phyloP scores from a whole-genome alignment of 129 eudicot species.

The Mikania micrantha region DNA sequence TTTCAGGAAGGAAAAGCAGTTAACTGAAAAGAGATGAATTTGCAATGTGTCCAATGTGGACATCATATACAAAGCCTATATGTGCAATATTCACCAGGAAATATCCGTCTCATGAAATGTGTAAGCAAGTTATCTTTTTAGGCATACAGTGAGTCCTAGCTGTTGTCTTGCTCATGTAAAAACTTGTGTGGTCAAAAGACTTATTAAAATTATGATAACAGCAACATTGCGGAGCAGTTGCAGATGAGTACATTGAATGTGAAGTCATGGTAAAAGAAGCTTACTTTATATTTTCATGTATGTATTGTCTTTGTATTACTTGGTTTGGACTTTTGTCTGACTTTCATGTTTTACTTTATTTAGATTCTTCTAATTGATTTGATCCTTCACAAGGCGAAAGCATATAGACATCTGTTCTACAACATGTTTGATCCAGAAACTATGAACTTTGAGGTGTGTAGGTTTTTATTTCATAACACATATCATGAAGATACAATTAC shows the following conservation, averaged over 20 bases:
- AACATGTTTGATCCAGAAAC: slow-evolving; percentile 46
- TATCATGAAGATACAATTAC: background rate
- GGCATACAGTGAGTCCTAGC: background rate
- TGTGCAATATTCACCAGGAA: slow-evolving; percentile 81
- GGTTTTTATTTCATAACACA: background rate
- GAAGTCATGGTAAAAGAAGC: slow-evolving; percentile 56
- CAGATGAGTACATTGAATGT: slow-evolving; percentile 91
- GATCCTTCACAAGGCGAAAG: slow-evolving; percentile 81
- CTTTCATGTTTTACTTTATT: slow-evolving; percentile 10
- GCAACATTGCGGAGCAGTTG: slow-evolving; percentile 62
- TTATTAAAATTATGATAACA: slow-evolving; percentile 12
- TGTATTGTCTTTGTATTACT: background rate
- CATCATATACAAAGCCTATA: slow-evolving; percentile 46
- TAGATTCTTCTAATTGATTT: slow-evolving; percentile 77
- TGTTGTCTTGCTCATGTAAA: background rate
- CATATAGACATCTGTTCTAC: slow-evolving; percentile 86
- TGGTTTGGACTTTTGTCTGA: background rate
- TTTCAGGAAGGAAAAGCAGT: background rate
- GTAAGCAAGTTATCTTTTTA: slow-evolving; percentile 39
- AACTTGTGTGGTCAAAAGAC: background rate
- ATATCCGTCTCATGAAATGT: slow-evolving; percentile 78
- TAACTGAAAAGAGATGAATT: slow-evolving; percentile 22
- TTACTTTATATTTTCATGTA: background rate
- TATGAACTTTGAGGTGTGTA: slow-evolving; percentile 43
- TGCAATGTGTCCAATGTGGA: slow-evolving; percentile 55